Base-by-base conservation (phyloP, 2,329 filamentous ascomycete genomes). In the Microdochium nivale region DNA sequence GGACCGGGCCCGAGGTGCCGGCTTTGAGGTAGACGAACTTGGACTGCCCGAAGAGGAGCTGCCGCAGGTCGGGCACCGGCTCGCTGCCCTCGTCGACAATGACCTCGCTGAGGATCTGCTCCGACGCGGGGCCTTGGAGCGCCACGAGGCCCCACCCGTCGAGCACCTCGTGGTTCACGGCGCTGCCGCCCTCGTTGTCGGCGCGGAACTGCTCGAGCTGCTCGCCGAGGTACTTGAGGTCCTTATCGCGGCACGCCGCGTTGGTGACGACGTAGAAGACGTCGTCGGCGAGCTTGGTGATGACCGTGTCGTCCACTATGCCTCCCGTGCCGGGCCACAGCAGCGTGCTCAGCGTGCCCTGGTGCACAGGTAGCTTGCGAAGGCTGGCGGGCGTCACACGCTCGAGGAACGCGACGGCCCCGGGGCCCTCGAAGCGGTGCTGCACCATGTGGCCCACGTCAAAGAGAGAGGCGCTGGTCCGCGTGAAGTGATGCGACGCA, bases 391-490 rank as follows among this genome's bases (percentile, higher is more conserved):
- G 94, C 1, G 91, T 96, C 55, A 99, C 76, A 58, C 76, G 83
- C 74, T 95, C 84, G 33, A 99, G 80, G 66, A 97, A 94, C 3
- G 81, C 80, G 25, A 86, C 79, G 4, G 89, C 91, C 32, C 87
- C 87, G 7, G 89, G 83, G 0, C 94, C 94, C 49, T 81, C 81
- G 65, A 99, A 83, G 58, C 84, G 80, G 68, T 96, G 90, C 73
- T 96, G 91, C 56, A 86, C 90, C 92, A 97, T 97, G 73, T 97
- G 94, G 67, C 87, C 87, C 51, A 97, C 94, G 69, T 99, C 94
- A 65, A 99, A 99, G 57, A 99, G 74, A 57, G 90, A 96, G 53
- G 89, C 87, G 69, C 91, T 87, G 60, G 83, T 79, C 51, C 94
- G 84, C 16, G 94, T 97, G 79, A 92, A 96, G 61, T 84, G 79